Evolutionary conservation across 2,329 filamentous ascomycete genomes (phyloP).

Genomic region (Coniochaeta hoffmannii): DNA sequence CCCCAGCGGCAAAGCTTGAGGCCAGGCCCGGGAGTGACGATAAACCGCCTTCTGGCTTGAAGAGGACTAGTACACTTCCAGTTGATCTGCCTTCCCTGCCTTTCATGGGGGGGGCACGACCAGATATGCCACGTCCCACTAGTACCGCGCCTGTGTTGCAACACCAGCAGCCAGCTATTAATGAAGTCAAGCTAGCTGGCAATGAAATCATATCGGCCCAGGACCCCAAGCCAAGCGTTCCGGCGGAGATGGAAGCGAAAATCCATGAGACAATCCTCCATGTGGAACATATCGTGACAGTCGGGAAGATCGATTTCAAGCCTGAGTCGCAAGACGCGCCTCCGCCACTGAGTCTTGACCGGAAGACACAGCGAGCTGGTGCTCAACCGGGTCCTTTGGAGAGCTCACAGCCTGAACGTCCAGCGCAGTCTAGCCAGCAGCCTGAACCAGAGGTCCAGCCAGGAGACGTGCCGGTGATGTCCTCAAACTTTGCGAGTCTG

Average conservation of each 20-base stretch:
- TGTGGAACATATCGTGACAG: neutral
- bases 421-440: neutral
- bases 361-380: neutral
- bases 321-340: neutral
- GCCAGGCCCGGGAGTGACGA: neutral
- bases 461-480: neutral
- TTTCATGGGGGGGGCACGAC: slow-evolving; percentile 9
- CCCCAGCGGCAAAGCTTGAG: neutral
- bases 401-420: too few relatives aligned
- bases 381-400: neutral
- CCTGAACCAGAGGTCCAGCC: neutral
- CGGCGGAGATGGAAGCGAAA: neutral
- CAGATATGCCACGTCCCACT: neutral
- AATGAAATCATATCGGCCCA: neutral
- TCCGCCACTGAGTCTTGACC: neutral
- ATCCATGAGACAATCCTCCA: neutral
- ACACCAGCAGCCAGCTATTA: neutral
- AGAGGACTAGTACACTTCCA: slow-evolving; percentile 16
- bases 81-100: slow-evolving; percentile 15
- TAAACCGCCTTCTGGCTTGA: slow-evolving; percentile 4
- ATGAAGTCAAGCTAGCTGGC: neutral
- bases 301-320: neutral
- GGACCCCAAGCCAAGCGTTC: neutral
- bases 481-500: slow-evolving; percentile 2
- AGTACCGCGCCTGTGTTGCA: neutral